A percentile compares a stretch with the other conserved stretches of the same genome.
Conservation (phyloP, 345 rosid species). For the Salix caprea region DNA sequence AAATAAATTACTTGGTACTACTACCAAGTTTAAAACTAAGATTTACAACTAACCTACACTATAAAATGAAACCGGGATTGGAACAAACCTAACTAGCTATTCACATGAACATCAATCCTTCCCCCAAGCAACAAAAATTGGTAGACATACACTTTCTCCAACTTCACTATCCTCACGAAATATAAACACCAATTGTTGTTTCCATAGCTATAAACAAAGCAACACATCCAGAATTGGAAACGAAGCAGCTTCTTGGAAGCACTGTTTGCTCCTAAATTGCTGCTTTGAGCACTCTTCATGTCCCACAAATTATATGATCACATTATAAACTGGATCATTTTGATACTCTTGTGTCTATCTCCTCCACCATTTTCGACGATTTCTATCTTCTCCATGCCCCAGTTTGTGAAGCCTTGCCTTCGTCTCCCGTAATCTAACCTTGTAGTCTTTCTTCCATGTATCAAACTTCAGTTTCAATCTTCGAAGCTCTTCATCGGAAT, state of each 20-base stretch:
- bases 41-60: conserved; percentile 26
- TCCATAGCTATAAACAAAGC: background rate
- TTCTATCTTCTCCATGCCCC: conserved; percentile 44
- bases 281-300: conserved; percentile 1
- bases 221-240: conserved; percentile 12
- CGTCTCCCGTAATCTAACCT: conserved; percentile 59
- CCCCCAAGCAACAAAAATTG: conserved; percentile 33
- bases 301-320: background rate
- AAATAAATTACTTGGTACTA: background rate
- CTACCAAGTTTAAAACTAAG: conserved; percentile 14
- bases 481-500: conserved; percentile 57
- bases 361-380: conserved; percentile 90
- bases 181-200: background rate
- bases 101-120: conserved; percentile 24
- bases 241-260: conserved; percentile 3
- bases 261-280: background rate
- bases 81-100: conserved; percentile 21
- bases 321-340: conserved; percentile 2
- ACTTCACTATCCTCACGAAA: background rate
- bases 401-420: conserved; percentile 62
- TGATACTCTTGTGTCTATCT: conserved; percentile 29
- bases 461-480: conserved; percentile 64
- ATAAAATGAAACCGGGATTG: conserved; percentile 1
- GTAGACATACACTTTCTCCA: conserved; percentile 18
- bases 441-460: conserved; percentile 88